Evolutionary conservation across 2,329 filamentous ascomycete genomes (phyloP).

Genomic region (Drechslerella stenobrocha): DNA sequence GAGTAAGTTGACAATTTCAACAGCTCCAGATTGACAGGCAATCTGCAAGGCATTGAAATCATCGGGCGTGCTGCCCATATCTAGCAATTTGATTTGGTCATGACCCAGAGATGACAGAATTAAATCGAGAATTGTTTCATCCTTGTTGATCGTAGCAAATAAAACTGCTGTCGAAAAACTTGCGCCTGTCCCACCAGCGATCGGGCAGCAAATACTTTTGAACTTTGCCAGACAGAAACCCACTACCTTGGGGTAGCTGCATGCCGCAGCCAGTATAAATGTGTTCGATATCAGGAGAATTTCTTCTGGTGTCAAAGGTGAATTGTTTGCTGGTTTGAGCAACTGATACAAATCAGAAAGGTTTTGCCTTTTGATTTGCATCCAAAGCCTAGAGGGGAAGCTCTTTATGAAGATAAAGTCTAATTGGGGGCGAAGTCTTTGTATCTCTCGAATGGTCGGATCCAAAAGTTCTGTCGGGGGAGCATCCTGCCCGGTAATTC

Average conservation of each 20-base stretch:
- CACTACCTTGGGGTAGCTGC: constrained; percentile 16
- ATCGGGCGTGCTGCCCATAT: background rate
- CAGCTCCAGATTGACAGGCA: constrained; percentile 12
- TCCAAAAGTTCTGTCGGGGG: background rate
- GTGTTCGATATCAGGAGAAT: constrained; percentile 12
- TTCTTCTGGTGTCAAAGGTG: background rate
- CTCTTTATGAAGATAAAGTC: constrained; percentile 9
- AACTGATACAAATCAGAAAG: constrained; percentile 1
- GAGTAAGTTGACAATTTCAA: constrained; percentile 15
- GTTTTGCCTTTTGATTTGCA: constrained; percentile 3
- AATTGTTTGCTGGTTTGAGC: background rate
- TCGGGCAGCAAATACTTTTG: constrained; percentile 4
- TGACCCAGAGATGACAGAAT: constrained; percentile 13
- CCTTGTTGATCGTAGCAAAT: constrained; percentile 18
- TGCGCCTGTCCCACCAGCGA: background rate
- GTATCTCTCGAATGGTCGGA: background rate
- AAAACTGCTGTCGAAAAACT: constrained; percentile 5
- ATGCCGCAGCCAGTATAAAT: constrained; percentile 18
- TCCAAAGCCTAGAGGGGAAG: constrained; percentile 8
- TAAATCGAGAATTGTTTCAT: constrained; percentile 16
- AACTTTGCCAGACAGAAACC: constrained; percentile 13
- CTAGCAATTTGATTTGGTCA: constrained; percentile 7
- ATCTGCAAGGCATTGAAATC: constrained; percentile 14
- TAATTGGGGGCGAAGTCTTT: constrained; percentile 3
- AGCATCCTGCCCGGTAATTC: background rate